Evolutionary conservation across 768 basidiomycete genomes (phyloP), one percentile per base, ranked within the genome.

Genomic region (Russula lepida): DNA sequence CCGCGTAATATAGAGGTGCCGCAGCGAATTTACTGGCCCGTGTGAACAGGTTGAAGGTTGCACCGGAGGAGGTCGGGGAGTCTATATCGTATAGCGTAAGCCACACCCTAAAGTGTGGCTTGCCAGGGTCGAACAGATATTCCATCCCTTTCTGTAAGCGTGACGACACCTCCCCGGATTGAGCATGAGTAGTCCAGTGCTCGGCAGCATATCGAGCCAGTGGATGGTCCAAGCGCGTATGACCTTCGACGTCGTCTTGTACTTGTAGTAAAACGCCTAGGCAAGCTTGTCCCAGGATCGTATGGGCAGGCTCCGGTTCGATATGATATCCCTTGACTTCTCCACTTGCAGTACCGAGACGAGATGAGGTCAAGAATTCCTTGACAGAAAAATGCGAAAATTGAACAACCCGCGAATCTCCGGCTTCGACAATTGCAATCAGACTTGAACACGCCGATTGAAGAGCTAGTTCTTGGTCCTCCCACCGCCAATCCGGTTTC

Each of bases 61-160:
- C 13, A 5, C 1, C 11, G 3, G 1, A n/a, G n/a, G n/a, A n/a
- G n/a, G n/a, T n/a, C 1, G 1, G 1, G 15, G 4, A 5, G 19
- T 54, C 53, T 2, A 54, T 41, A 27, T 54, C 39, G 17, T n/a
- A n/a, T 1, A 41, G 11, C 8, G 4, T 2, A 27, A 41, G 15
- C 53, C 53, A 54, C 3, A 19, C 37, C 2, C 1, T 0, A 7
- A 54, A 54, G 28, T 41, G 35, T 13, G 27, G 53, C n/a, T n/a
- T 41, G 19, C 28, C 9, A 1, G 1, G 9, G 27, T 54, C 37
- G 12, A 54, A 54, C 1, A 54, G 37, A 12, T 6, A 3, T 28
- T 54, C 37, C 53, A 41, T 39, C 19, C 25, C 37, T 11, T 19
- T 17, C 2, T 8, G 25, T 28, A 54, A 8, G 3, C 3, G 17